Base-by-base conservation (phyloP, 129 eudicot genomes). In the Mikania micrantha region DNA sequence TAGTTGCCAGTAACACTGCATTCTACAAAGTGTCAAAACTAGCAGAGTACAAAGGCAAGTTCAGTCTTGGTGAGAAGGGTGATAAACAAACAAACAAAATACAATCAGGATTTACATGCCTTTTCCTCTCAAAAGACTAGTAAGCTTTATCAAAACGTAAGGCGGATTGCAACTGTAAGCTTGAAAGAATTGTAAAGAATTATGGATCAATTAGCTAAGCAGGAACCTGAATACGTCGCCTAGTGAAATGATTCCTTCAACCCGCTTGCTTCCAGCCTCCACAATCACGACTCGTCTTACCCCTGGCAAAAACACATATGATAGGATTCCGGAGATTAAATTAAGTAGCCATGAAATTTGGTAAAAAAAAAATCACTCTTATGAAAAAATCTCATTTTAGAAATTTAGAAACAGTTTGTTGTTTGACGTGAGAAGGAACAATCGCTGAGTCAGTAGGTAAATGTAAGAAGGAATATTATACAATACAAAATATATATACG, bases 251-350 rank as follows among this genome's bases (percentile, higher is more conserved):
- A 88, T 78, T 9, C 96, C 96, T 74, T 88, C 96, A 22, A 88
- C 96, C 24, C 91, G 85, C 85, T 85, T 88, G 88, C 96, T 88
- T 36, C 96, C 96, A 44, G 96, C 91, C 67, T 88, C 96, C 79
- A 88, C 96, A 29, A 88, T 79, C 31, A 88, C 83, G 70, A 88
- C 83, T 64, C 96, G 79, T 78, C 96, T 76, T 15, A 83, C 87
- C 35, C 87, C 96, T 88, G 85, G 79, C 62, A 9, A 38, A 19
- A 17, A 56, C 45, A 31, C 12, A 20, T 11, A 22, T 11, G 31
- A 45, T 16, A 7, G 40, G 27, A 44, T 15, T 65, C 5, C 41
- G 27, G 17, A 65, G 50, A 65, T 44, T 58, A 66, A 2, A 44
- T 27, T 8, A 27, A 22, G 53, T 15, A 32, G 40, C 32, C 2